These are phyloP conservation scores for Flagelloscypha sp. DNA, from an alignment of 768 basidiomycete genomes.

Conservation along the genomic window DNA sequence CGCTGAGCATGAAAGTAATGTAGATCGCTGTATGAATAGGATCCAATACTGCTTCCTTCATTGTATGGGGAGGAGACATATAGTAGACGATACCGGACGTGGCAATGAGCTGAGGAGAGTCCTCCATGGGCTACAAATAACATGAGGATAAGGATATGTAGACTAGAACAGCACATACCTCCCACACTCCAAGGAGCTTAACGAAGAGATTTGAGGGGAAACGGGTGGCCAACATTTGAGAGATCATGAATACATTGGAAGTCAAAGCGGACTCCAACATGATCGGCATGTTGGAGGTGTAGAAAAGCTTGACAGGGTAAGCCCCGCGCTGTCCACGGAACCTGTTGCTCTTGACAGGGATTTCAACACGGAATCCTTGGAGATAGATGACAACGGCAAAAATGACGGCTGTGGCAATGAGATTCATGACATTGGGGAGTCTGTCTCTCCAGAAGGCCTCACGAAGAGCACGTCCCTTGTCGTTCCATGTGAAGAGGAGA, in stretches of 20 bases:
- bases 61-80: slow-evolving; percentile 95
- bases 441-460: slow-evolving; percentile 98
- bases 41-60: slow-evolving; percentile 81
- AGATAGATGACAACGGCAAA: slow-evolving; percentile 96
- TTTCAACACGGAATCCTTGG: slow-evolving; percentile 98
- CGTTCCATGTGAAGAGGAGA: slow-evolving; percentile 95
- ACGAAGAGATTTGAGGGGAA: slow-evolving; percentile 92
- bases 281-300: slow-evolving; percentile 99
- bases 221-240: slow-evolving; percentile 87
- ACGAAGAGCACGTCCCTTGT: slow-evolving; percentile 92
- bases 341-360: slow-evolving; percentile 93
- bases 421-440: slow-evolving; percentile 96
- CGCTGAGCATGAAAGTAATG: slow-evolving; percentile 85
- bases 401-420: slow-evolving; percentile 84
- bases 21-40: slow-evolving; percentile 91
- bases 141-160: slow-evolving; percentile 1
- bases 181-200: slow-evolving; percentile 91
- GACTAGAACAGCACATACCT: slow-evolving; percentile 45
- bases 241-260: slow-evolving; percentile 91
- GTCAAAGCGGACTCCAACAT: slow-evolving; percentile 95
- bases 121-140: slow-evolving; percentile 73
- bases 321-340: slow-evolving; percentile 94
- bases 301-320: slow-evolving; percentile 98
- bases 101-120: slow-evolving; percentile 86
- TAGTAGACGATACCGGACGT: slow-evolving; percentile 93